Percentiles rank a stretch among this genome's conserved stretches.
Evolutionary conservation across 257 asterid species (phyloP).

Genomic region (Gardenia jasminoides): DNA sequence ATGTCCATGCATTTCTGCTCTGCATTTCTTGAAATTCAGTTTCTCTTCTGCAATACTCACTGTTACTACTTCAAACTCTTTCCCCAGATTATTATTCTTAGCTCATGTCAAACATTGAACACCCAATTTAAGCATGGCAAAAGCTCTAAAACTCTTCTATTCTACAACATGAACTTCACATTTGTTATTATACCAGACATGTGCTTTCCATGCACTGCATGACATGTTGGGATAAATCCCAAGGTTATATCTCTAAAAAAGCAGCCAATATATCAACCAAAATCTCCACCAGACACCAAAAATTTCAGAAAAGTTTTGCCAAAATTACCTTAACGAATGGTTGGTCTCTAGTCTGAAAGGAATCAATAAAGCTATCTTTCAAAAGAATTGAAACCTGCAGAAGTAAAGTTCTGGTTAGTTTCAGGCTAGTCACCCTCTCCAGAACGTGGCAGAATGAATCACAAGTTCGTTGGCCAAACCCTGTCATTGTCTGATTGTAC

Average conservation of each 20-base stretch:
- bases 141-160: background rate
- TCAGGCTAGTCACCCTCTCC: background rate
- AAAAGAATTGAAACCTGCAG: conserved; percentile 83
- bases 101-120: background rate
- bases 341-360: conserved; percentile 64
- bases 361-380: conserved; percentile 78
- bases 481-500: conserved; percentile 73
- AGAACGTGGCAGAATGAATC: background rate
- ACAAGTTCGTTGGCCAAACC: conserved; percentile 36
- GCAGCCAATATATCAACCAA: background rate
- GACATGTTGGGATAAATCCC: background rate
- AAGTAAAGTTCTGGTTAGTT: conserved; percentile 17
- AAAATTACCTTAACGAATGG: conserved; percentile 68
- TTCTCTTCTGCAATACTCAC: background rate
- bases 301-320: conserved; percentile 1
- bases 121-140: background rate
- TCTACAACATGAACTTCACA: background rate
- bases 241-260: background rate
- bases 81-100: background rate
- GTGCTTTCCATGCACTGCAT: background rate
- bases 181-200: background rate
- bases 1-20: too few relatives aligned
- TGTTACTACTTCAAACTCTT: too few relatives aligned
- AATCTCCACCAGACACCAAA: background rate
- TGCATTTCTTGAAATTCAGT: too few relatives aligned